Evolutionary conservation across 2,329 filamentous ascomycete species (phyloP).

Genomic region (Chaetothyriales sp.): DNA sequence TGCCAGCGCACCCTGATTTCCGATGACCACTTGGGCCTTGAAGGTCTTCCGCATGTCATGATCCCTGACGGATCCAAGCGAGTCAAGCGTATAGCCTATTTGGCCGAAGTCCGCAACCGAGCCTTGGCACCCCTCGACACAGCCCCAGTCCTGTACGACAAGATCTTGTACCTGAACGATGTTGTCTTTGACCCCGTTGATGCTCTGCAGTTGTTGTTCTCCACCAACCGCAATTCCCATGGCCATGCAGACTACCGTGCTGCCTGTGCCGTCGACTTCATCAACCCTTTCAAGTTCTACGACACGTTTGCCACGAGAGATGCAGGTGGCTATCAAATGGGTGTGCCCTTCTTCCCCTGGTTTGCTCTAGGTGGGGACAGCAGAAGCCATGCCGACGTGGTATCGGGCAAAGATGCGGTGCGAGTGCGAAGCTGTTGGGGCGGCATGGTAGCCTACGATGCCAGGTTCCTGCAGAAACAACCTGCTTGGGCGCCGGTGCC

Average conservation of each 20-base stretch:
- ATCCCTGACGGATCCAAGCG: slow-evolving; percentile 47
- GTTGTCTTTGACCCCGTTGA: slow-evolving; percentile 47
- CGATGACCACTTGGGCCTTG: slow-evolving; percentile 43
- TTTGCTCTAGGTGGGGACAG: slow-evolving; percentile 41
- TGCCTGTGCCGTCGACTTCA: slow-evolving; percentile 61
- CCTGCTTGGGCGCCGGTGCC: slow-evolving; percentile 1
- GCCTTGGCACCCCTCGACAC: slow-evolving; percentile 48
- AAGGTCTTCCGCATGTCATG: slow-evolving; percentile 42
- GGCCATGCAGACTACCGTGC: slow-evolving; percentile 48
- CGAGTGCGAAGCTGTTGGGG: slow-evolving; percentile 62
- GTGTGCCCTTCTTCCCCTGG: slow-evolving; percentile 58
- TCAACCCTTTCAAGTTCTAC: slow-evolving; percentile 59
- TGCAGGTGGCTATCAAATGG: slow-evolving; percentile 51
- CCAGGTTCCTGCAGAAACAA: slow-evolving; percentile 28
- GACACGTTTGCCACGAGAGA: slow-evolving; percentile 63
- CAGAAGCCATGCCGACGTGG: slow-evolving; percentile 46
- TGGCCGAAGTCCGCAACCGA: slow-evolving; percentile 58
- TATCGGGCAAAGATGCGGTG: slow-evolving; percentile 44
- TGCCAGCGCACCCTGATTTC: slow-evolving; percentile 42
- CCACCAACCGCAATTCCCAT: slow-evolving; percentile 37
- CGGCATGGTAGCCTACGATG: slow-evolving; percentile 48
- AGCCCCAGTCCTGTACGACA: slow-evolving; percentile 35
- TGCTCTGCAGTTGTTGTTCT: slow-evolving; percentile 45
- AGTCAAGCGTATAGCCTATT: slow-evolving; percentile 58
- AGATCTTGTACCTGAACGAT: slow-evolving; percentile 51